Evolutionary conservation across 768 basidiomycete species (phyloP).

Genomic region (Mycena filopes): DNA sequence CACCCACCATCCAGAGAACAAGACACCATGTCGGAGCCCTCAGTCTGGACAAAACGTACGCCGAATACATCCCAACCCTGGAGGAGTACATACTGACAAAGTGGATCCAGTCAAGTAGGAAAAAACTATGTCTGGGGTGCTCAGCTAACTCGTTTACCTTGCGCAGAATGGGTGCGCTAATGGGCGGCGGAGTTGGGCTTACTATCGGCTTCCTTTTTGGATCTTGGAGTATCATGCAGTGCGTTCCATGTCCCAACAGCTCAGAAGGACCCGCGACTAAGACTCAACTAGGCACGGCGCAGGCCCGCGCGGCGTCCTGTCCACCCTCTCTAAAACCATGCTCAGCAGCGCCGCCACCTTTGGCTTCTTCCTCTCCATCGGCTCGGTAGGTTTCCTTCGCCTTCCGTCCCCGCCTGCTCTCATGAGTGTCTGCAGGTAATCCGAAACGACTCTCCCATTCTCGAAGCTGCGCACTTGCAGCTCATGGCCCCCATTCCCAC

Average conservation of each 20-base stretch:
- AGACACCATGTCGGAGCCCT: slow-evolving; percentile 61
- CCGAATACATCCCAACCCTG: slow-evolving; percentile 22
- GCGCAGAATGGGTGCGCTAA: slow-evolving; percentile 89
- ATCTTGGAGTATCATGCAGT: slow-evolving; percentile 91
- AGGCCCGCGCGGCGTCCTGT: slow-evolving; percentile 89
- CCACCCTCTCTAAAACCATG: slow-evolving; percentile 98
- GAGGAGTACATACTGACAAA: slow-evolving; percentile 2
- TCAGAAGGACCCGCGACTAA: slow-evolving; percentile 6
- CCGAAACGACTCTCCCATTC: slow-evolving; percentile 70
- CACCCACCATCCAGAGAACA: slow-evolving; percentile 28
- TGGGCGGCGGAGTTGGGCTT: slow-evolving; percentile 94
- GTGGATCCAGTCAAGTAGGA: slow-evolving; percentile 67
- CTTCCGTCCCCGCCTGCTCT: slow-evolving; percentile 8
- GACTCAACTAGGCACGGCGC: slow-evolving; percentile 74
- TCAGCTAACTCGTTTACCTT: slow-evolving; percentile 24
- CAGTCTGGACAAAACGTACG: slow-evolving; percentile 83
- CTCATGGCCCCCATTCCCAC: slow-evolving; percentile 59
- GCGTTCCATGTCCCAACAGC: slow-evolving; percentile 38
- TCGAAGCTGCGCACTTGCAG: slow-evolving; percentile 70
- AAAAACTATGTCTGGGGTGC: not conserved
- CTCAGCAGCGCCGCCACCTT: slow-evolving; percentile 97
- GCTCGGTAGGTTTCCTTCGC: slow-evolving; percentile 69
- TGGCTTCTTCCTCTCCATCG: slow-evolving; percentile 95
- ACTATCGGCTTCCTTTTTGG: slow-evolving; percentile 99
- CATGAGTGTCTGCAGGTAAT: slow-evolving; percentile 71